Evolutionary conservation across 768 basidiomycete genomes (phyloP).

Genomic region (Suillus bovinus): DNA sequence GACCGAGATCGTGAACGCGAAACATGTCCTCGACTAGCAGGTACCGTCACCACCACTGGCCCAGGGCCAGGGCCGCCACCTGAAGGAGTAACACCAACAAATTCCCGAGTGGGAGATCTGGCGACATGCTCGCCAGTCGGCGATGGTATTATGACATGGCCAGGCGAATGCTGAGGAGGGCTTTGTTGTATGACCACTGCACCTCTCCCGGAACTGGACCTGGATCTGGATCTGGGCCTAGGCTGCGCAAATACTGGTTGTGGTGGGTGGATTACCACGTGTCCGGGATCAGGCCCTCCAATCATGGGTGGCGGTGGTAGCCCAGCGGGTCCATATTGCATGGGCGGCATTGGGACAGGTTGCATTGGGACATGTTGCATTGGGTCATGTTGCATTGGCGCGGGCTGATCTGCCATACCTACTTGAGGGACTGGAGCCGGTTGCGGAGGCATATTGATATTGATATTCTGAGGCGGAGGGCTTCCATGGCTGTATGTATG

Average conservation of each 20-base stretch:
- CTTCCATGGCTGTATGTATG: not conserved
- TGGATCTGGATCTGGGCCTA: conserved; percentile 17
- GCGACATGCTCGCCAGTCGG: conserved; percentile 11
- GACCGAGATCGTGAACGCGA: conserved; percentile 13
- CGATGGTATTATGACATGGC: conserved; percentile 22
- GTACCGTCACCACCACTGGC: conserved; percentile 10
- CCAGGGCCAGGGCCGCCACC: conserved; percentile 4
- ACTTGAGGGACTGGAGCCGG: not conserved
- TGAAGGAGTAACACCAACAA: conserved; percentile 14
- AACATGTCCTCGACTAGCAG: conserved; percentile 14
- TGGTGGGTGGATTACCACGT: conserved; percentile 24
- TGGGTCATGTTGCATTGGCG: not conserved
- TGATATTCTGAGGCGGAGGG: conserved; percentile 13
- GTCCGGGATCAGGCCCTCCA: not conserved
- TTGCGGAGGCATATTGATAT: conserved; percentile 15
- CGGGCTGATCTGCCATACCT: not conserved
- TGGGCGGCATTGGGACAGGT: not conserved
- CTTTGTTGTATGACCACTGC: conserved; percentile 17
- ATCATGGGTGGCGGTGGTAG: conserved; percentile 8
- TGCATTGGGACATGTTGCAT: too few species aligned
- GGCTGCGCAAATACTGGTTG: conserved; percentile 3
- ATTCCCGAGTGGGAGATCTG: conserved; percentile 28
- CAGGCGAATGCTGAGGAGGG: conserved; percentile 24
- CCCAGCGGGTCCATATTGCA: not conserved
- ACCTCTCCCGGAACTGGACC: not conserved